These are phyloP conservation scores for Camellia oleifera DNA, from an alignment of 179 eudicot species.

Conservation along the genomic window DNA sequence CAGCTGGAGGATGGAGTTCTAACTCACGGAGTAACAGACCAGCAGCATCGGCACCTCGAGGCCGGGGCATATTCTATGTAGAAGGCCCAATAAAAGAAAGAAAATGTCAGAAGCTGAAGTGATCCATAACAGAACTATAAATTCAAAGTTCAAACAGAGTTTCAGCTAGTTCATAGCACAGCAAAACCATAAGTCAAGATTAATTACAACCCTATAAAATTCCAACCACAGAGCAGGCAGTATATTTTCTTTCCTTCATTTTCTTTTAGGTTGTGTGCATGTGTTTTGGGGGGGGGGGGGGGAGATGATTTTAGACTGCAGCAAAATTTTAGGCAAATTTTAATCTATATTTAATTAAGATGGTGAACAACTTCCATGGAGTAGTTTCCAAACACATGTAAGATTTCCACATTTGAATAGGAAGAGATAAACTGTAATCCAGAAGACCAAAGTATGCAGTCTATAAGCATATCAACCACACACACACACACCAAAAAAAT, in stretches of 20 bases:
- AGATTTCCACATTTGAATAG: not conserved
- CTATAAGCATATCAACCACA: not conserved
- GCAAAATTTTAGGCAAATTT: too few species aligned
- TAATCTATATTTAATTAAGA: too few species aligned
- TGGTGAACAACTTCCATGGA: too few species aligned
- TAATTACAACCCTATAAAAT: not conserved
- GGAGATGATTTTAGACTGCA: too few species aligned
- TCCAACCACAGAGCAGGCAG: not conserved
- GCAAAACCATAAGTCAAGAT: not conserved
- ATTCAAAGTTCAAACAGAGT: not conserved
- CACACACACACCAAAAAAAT: not conserved
- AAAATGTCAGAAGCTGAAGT: not conserved
- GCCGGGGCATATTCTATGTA: conserved; percentile 94
- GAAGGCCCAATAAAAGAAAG: conserved; percentile 5
- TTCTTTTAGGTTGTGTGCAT: not conserved
- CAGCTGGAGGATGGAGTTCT: conserved; percentile 98
- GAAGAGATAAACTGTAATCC: not conserved
- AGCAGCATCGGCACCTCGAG: conserved; percentile 98
- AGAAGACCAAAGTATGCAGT: not conserved
- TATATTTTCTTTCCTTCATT: not conserved
- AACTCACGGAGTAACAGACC: conserved; percentile 88
- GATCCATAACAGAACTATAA: conserved; percentile 4
- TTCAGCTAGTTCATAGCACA: not conserved
- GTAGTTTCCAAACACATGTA: too few species aligned
- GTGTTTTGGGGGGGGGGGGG: too few species aligned